These are phyloP conservation scores for Pisolithus marmoratus DNA, from an alignment of 768 basidiomycete genomes.

Conservation along the genomic window DNA sequence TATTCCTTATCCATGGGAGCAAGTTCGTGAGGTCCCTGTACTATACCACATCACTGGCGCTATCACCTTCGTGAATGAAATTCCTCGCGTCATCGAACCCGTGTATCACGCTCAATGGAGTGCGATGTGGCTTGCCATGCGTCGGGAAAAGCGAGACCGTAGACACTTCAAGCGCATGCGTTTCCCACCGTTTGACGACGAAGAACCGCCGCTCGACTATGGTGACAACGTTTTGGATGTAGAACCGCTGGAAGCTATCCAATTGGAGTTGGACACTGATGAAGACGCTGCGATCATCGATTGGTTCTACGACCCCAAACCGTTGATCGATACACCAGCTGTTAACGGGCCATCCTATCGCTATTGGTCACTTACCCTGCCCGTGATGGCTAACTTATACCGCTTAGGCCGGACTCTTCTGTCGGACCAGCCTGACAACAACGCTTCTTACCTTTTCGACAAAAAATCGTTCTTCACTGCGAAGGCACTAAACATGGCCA, in stretches of 20 bases:
- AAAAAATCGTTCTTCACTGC: constrained; percentile 98
- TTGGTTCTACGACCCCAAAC: constrained; percentile 99
- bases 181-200: constrained; percentile 98
- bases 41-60: constrained; percentile 99
- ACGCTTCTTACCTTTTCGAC: constrained; percentile 92
- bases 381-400: constrained; percentile 95
- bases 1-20: constrained; percentile 97
- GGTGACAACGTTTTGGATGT: constrained; percentile 99
- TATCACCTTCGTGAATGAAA: constrained; percentile 98
- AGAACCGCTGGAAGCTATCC: constrained; percentile 96
- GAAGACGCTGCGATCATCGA: constrained; percentile 91
- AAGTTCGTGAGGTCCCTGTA: constrained; percentile 98
- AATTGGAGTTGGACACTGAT: constrained; percentile 87
- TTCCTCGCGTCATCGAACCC: constrained; percentile 94
- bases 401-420: constrained; percentile 90
- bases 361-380: constrained; percentile 89
- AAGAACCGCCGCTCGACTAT: constrained; percentile 98
- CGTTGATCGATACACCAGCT: constrained; percentile 80
- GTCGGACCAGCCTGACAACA: constrained; percentile 88
- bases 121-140: constrained; percentile 99
- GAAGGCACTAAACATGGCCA: constrained; percentile 94
- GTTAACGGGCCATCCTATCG: constrained; percentile 93
- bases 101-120: constrained; percentile 99
- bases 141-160: constrained; percentile 96
- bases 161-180: constrained; percentile 99